Conservation (phyloP, 2,329 filamentous ascomycete genomes). For the Graphilbum ipis-grandicollis region DNA sequence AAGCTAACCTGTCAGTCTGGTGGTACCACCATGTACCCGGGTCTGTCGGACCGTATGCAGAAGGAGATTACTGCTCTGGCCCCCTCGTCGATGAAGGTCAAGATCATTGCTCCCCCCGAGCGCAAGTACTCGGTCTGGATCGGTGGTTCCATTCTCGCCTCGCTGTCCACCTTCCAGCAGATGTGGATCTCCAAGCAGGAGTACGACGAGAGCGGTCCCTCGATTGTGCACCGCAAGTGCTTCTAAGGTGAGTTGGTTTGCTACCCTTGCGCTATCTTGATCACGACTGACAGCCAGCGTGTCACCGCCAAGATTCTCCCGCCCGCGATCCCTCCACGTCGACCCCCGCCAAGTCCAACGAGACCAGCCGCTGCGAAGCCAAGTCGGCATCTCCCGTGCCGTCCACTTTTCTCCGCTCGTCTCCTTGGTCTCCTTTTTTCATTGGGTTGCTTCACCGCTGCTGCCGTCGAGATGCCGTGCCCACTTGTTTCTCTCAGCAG, state of each 20-base stretch:
- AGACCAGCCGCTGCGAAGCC: slow-evolving; percentile 25
- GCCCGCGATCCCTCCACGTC: slow-evolving; percentile 9
- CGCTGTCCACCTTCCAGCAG: slow-evolving; percentile 99
- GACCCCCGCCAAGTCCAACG: slow-evolving; percentile 24
- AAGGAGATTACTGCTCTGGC: slow-evolving; percentile 99
- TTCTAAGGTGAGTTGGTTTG: slow-evolving; percentile 62
- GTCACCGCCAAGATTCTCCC: background rate
- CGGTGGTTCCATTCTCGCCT: slow-evolving; percentile 99
- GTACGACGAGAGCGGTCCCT: slow-evolving; percentile 99
- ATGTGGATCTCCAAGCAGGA: slow-evolving; percentile 99
- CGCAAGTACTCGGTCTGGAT: slow-evolving; percentile 99
- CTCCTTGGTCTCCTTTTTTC: slow-evolving; percentile 35
- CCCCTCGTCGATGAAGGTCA: slow-evolving; percentile 99
- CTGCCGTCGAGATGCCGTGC: slow-evolving; percentile 32
- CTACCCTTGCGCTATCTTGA: no score
- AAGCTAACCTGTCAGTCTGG: slow-evolving; percentile 54
- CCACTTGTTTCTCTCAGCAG: slow-evolving; percentile 22
- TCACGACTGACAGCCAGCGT: background rate
- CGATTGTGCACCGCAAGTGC: slow-evolving; percentile 99
- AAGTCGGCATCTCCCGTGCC: background rate
- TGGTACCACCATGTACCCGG: slow-evolving; percentile 99
- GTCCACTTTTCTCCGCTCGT: slow-evolving; percentile 26
- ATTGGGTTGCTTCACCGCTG: slow-evolving; percentile 28
- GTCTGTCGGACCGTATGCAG: slow-evolving; percentile 99
- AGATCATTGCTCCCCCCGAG: slow-evolving; percentile 99